A percentile compares a stretch with the other conserved stretches of the same genome.
Conservation (phyloP, 2,329 filamentous ascomycete genomes). For the Talaromyces albobiverticillius region DNA sequence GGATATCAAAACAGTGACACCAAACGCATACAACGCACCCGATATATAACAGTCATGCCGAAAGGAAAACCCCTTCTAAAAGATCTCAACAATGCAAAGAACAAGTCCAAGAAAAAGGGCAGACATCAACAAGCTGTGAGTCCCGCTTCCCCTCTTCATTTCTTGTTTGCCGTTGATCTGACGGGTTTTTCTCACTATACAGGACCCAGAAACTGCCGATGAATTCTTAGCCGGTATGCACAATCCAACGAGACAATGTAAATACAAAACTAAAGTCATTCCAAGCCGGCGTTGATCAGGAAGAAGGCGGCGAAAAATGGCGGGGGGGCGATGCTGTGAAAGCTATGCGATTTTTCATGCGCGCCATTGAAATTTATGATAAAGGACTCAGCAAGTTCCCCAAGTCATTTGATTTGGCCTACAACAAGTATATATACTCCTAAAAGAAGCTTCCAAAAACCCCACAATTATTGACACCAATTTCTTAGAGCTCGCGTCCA, state of each 20-base stretch:
- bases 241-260: not conserved
- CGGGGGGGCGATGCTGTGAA: constrained; percentile 68
- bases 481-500: constrained; percentile 60
- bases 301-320: constrained; percentile 74
- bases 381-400: constrained; percentile 61
- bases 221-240: constrained; percentile 61
- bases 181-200: too few relatives aligned
- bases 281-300: constrained; percentile 63
- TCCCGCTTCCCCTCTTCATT: not conserved
- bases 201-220: constrained; percentile 61
- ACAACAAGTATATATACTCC: constrained; percentile 69
- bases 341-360: constrained; percentile 55
- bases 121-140: constrained; percentile 34
- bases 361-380: constrained; percentile 65
- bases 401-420: constrained; percentile 66
- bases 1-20: not conserved
- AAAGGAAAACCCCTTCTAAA: constrained; percentile 40
- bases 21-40: not conserved
- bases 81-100: constrained; percentile 44
- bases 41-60: too few relatives aligned
- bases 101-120: constrained; percentile 22
- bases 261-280: not conserved
- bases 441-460: not conserved
- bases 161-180: too few relatives aligned
- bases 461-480: not conserved